Percentiles rank a stretch among this genome's conserved stretches.
phyloP scores from a whole-genome alignment of 2,329 filamentous ascomycete genomes.

The Penicillium sp. region DNA sequence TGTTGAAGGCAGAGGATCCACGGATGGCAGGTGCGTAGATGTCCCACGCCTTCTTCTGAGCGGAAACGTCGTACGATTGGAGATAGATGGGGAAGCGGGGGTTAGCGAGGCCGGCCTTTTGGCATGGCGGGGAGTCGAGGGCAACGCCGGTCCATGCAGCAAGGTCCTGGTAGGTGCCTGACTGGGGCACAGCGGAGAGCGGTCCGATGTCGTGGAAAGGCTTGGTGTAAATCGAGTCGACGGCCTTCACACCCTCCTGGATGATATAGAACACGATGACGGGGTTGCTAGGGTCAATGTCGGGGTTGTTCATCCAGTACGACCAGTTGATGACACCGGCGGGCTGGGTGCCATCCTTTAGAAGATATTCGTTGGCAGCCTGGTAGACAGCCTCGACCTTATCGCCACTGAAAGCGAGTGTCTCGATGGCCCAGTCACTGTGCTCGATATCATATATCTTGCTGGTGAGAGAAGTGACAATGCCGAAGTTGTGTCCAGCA shows the following conservation, averaged over 20 bases:
- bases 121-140: constrained; percentile 37
- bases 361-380: constrained; percentile 45
- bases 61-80: constrained; percentile 36
- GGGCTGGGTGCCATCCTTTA: constrained; percentile 44
- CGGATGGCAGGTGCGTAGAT: constrained; percentile 35
- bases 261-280: constrained; percentile 32
- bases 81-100: constrained; percentile 48
- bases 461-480: constrained; percentile 49
- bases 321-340: constrained; percentile 51
- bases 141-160: constrained; percentile 44
- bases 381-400: constrained; percentile 50
- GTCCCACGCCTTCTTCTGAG: constrained; percentile 38
- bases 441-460: constrained; percentile 47
- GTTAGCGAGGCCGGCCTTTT: constrained; percentile 42
- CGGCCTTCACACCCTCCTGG: constrained; percentile 34
- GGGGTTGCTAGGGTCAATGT: constrained; percentile 25
- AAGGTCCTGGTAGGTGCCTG: constrained; percentile 48
- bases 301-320: constrained; percentile 25
- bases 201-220: constrained; percentile 46
- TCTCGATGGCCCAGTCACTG: constrained; percentile 39
- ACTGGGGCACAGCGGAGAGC: constrained; percentile 26
- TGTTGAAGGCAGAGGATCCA: constrained; percentile 30
- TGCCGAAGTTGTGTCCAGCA: constrained; percentile 59
- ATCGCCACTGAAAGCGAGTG: constrained; percentile 47
- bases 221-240: constrained; percentile 41